phyloP scores from a whole-genome alignment of 148 eudicot species.

The Camellia lanceoleosa region DNA sequence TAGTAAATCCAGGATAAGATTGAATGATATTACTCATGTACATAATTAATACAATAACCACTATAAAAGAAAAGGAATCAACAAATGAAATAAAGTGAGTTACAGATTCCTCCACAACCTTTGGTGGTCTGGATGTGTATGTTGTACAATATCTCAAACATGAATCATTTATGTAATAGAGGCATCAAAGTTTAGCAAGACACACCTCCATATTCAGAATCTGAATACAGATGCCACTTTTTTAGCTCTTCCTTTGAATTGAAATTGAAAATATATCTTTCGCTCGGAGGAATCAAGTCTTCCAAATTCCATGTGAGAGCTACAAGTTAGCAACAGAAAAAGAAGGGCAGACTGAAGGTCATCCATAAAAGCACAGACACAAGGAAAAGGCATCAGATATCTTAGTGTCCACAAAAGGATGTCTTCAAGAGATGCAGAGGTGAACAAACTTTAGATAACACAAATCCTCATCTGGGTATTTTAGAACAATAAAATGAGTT shows the following conservation, averaged over 20 bases:
- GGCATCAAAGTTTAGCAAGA: conserved; percentile 3
- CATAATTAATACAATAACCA: neutral
- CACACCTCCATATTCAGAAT: conserved; percentile 96
- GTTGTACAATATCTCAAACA: neutral
- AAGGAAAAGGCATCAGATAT: neutral
- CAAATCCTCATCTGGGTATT: neutral
- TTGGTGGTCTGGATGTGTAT: neutral
- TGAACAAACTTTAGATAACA: neutral
- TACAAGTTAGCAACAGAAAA: conserved; percentile 30
- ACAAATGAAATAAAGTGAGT: neutral
- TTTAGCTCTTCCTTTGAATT: conserved; percentile 80
- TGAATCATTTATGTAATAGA: conserved; percentile 1
- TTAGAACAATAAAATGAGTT: neutral
- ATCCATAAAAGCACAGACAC: neutral
- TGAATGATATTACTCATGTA: neutral
- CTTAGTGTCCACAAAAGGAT: neutral
- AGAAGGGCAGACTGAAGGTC: neutral
- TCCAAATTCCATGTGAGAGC: conserved; percentile 88
- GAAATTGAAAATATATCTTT: conserved; percentile 51
- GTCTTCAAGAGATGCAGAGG: neutral
- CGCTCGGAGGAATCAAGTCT: conserved; percentile 81
- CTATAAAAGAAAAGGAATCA: neutral
- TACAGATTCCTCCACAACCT: neutral
- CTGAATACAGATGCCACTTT: conserved; percentile 95
- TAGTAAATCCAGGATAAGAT: neutral